Base-by-base conservation (phyloP, 352 stramenopile genomes). In the Phytophthora niederhauseri region DNA sequence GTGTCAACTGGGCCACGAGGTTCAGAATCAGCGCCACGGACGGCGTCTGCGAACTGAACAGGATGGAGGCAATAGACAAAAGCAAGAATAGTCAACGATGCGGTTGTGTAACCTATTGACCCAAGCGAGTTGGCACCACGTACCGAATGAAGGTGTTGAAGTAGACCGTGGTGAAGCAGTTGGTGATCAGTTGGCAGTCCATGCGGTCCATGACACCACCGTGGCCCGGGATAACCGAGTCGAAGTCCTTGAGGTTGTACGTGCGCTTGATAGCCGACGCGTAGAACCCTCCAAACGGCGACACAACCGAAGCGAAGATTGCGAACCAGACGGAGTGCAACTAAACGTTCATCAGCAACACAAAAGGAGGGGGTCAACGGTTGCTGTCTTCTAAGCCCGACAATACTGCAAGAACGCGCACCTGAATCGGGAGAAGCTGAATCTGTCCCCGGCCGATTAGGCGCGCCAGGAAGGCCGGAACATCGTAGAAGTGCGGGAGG, bases 181-280 rank as follows among this genome's bases (percentile, higher is more conserved):
- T 83, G 67, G 97, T 98, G 81, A 98, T 93, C 60, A 99, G 88
- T 75, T 99, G 95, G 73, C 97, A 99, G 80, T 99, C 97, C 92
- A 99, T 98, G 51, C 97, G 91, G 72, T 99, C 97, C 87, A 98
- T 99, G 59, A 99, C 83, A 30, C 97, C 97, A 50, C 97, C 97
- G 72, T 99, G 98, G 57, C 98, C 98, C 2, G 98, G 98, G 63
- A 99, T 99, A 50, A 99, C 83, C 26, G 90, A 97, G 66, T 98
- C 98, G 78, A 99, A 99, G 82, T 99, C 98, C 83, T 99, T 99
- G 54, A 99, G 89, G 51, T 96, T 91, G 83, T 99, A 99, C 24
- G 98, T 98, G 52, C 98, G 91, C 83, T 99, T 99, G 67, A 99
- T 99, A 22, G 97, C 98, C 45, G 91, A 99, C 2, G 98, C 98